Evolutionary conservation across 2,329 filamentous ascomycete genomes (phyloP), one percentile per base, ranked within the genome.

Genomic region (Stemphylium lycopersici): DNA sequence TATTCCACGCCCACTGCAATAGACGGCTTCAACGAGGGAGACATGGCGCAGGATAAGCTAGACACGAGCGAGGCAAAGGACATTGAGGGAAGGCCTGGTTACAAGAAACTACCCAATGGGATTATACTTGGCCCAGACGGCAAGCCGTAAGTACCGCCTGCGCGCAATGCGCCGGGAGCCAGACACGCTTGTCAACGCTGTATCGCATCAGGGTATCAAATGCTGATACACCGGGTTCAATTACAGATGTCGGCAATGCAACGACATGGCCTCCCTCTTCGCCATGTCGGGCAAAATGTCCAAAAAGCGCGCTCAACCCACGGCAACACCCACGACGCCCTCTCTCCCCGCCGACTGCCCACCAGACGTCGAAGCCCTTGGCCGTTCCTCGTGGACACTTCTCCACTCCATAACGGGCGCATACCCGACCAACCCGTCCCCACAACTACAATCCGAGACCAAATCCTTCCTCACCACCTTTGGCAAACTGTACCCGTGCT

Each of bases 401-500:
- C 85, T 99, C 1, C 95, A 99, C 80, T 89, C 90, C 7, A 90
- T 99, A 61, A 90, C 93, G 12, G 95, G 93, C 0, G 86, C 86
- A 12, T 99, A 98, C 74, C 95, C 95, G 1, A 80, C 83, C 6
- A 76, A 73, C 6, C 91, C 95, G 0, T 85, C 87, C 0, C 74
- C 80, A 0, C 75, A 80, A 8, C 85, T 96, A 65, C 91, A 97
- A 72, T 78, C 79, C 26, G 89, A 97, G 65, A 88, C 96, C 65
- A 81, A 82, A 51, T 82, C 85, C 46, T 98, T 99, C 77, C 82
- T 99, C 66, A 79, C 80, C 20, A 81, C 92, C 2, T 96, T 99
- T 74, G 87, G 90, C 22, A 89, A 89, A 63, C 77, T 98, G 16
- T 99, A 99, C 71, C 95, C 95, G 3, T 99, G 95, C 80, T 96